A percentile compares a stretch with the other conserved stretches of the same genome.
Conservation (phyloP, 352 stramenopile species). For the Phytophthora melonis region DNA sequence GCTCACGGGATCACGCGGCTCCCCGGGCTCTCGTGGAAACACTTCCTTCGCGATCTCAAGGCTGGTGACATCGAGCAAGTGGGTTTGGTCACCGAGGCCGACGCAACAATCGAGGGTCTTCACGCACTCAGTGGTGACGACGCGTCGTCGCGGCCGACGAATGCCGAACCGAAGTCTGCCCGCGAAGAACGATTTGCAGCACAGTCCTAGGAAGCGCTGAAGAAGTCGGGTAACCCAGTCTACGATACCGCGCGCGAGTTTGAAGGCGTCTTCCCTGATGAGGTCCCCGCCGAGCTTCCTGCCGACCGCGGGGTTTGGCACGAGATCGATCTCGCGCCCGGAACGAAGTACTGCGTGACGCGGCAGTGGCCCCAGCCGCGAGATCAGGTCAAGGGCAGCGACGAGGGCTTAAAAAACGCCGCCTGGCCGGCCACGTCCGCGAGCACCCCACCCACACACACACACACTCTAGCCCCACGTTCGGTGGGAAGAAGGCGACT, state of each 20-base stretch:
- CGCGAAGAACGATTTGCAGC: too few species aligned
- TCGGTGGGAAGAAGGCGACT: not conserved
- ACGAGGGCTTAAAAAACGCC: not conserved
- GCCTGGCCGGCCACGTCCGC: not conserved
- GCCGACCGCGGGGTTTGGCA: constrained; percentile 27
- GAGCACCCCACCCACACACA: not conserved
- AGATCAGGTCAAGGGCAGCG: not conserved
- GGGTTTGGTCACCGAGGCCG: too few species aligned
- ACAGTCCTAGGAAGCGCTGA: constrained; percentile 11
- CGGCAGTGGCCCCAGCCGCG: constrained; percentile 26
- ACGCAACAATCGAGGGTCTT: too few species aligned
- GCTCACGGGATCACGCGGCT: not conserved
- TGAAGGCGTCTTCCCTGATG: constrained; percentile 30
- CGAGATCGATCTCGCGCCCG: constrained; percentile 38
- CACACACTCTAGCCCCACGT: too few species aligned
- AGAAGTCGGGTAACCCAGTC: constrained; percentile 1
- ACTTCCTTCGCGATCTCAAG: not conserved
- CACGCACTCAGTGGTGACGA: too few species aligned
- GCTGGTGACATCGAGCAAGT: too few species aligned
- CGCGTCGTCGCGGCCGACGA: too few species aligned
- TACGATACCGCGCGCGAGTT: constrained; percentile 7
- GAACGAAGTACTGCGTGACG: constrained; percentile 42
- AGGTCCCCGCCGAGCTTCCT: constrained; percentile 22
- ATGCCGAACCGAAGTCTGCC: too few species aligned
- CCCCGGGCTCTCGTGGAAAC: not conserved